Evolutionary conservation across 768 basidiomycete species (phyloP).

Genomic region (Tylopilus subfusipes): DNA sequence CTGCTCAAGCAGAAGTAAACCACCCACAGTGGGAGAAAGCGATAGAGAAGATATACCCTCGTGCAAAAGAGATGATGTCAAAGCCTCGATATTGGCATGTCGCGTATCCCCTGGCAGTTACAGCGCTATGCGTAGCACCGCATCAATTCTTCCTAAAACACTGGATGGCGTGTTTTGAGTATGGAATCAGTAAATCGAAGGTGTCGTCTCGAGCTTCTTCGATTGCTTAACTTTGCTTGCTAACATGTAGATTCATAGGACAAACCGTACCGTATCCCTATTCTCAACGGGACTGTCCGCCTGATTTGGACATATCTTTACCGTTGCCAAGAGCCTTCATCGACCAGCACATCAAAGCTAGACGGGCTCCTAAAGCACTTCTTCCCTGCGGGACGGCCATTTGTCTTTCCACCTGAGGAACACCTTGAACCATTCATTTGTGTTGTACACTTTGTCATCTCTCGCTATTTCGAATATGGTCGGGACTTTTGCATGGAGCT

Average conservation of each 20-base stretch:
- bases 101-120: conserved; percentile 82
- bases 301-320: conserved; percentile 95
- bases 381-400: conserved; percentile 67
- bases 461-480: conserved; percentile 82
- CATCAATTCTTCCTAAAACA: conserved; percentile 80
- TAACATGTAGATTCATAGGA: conserved; percentile 49
- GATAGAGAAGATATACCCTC: conserved; percentile 77
- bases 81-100: conserved; percentile 89
- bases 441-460: conserved; percentile 78
- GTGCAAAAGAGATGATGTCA: conserved; percentile 77
- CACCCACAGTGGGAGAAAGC: conserved; percentile 94
- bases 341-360: conserved; percentile 76
- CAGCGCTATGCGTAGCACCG: conserved; percentile 83
- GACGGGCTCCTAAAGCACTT: conserved; percentile 73
- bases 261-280: conserved; percentile 60
- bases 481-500: conserved; percentile 77
- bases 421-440: conserved; percentile 73
- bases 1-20: conserved; percentile 93
- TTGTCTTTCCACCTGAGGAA: conserved; percentile 66
- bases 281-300: conserved; percentile 80
- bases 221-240: not conserved
- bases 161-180: conserved; percentile 74
- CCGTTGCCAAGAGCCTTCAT: conserved; percentile 80
- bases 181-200: conserved; percentile 74
- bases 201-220: conserved; percentile 36